Evolutionary conservation across 2,329 filamentous ascomycete genomes (phyloP), one percentile per base, ranked within the genome.

Genomic region (Pseudonectria foliicola): DNA sequence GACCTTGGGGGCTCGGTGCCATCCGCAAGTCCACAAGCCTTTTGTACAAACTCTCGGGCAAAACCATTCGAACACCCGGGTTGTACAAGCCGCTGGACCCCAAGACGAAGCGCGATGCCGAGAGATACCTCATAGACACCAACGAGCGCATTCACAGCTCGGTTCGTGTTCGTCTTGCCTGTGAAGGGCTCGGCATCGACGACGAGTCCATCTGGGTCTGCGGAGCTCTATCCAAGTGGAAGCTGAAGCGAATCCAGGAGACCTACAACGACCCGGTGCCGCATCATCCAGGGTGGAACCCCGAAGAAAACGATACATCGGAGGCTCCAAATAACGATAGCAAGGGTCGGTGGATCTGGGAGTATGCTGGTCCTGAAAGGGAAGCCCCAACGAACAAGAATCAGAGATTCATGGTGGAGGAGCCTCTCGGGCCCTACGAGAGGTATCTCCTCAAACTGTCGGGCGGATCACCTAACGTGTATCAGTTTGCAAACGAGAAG

Each of bases 101-200:
- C 2, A 54, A 59, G 29, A 63, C 61, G 2, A 61, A 64, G 7
- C 50, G 48, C 10, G 48, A 53, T 23, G 54, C 56, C 27, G 43
- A 49, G 2, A 53, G 55, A 7, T 72, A 64, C 38, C 62, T 77
- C 16, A 49, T 64, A 33, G 63, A 70, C 40, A 77, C 73, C 8
- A 71, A 75, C 45, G 73, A 77, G 52, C 63, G 67, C 7, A 64
- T 76, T 24, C 73, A 77, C 49, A 66, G 67, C 40, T 71, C 68
- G 3, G 73, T 73, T 2, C 64, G 73, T 2, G 61, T 73, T n/a
- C 65, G 71, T 4, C 61, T 76, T 11, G 67, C 67, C 2, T 68
- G 67, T 39, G 50, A 63, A 33, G 73, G 72, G 2, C 61, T 72
- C 3, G 69, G 64, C 1, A 56, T 70, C 23, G 64, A 75, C 41